Evolutionary conservation across 495 filamentous ascomycete species (phyloP).

Genomic region (Cairneyella variabilis): DNA sequence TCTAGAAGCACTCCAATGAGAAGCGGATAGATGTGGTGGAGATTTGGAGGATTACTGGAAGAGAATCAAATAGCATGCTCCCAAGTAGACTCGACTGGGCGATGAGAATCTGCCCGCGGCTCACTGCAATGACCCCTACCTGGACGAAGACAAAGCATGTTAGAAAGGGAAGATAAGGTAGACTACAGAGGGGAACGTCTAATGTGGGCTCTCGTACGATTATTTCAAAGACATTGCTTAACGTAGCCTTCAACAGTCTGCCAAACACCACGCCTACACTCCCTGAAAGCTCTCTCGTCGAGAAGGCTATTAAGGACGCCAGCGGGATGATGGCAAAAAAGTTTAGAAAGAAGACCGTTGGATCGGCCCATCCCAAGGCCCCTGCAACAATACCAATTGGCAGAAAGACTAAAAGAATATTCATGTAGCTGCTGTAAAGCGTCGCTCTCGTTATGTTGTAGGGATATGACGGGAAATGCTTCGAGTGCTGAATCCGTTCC

Average conservation of each 20-base stretch:
- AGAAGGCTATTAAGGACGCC: slow-evolving; percentile 6
- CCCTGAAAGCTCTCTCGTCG: background rate
- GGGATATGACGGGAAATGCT: background rate
- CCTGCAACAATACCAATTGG: slow-evolving; percentile 80
- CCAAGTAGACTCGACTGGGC: slow-evolving; percentile 3
- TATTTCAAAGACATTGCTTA: slow-evolving; percentile 2
- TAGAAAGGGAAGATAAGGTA: no score
- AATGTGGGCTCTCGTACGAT: slow-evolving; percentile 33
- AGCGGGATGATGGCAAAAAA: slow-evolving; percentile 8
- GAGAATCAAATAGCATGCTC: slow-evolving; percentile 3
- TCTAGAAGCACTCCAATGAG: background rate
- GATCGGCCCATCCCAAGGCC: slow-evolving; percentile 59
- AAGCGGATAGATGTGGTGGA: background rate
- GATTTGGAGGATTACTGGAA: background rate
- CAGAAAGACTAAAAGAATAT: slow-evolving; percentile 50
- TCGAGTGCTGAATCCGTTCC: no score
- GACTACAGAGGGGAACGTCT: no score
- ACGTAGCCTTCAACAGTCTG: background rate
- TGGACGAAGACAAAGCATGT: slow-evolving; percentile 19
- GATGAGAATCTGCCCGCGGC: background rate
- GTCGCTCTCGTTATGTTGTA: background rate
- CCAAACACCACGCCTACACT: background rate
- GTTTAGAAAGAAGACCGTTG: slow-evolving; percentile 34
- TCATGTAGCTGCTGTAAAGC: slow-evolving; percentile 4
- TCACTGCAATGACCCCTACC: background rate